A percentile compares a stretch with the other conserved stretches of the same genome.
Evolutionary conservation across 208 protist species (phyloP).

Genomic region (Trypanosoma theileri): DNA sequence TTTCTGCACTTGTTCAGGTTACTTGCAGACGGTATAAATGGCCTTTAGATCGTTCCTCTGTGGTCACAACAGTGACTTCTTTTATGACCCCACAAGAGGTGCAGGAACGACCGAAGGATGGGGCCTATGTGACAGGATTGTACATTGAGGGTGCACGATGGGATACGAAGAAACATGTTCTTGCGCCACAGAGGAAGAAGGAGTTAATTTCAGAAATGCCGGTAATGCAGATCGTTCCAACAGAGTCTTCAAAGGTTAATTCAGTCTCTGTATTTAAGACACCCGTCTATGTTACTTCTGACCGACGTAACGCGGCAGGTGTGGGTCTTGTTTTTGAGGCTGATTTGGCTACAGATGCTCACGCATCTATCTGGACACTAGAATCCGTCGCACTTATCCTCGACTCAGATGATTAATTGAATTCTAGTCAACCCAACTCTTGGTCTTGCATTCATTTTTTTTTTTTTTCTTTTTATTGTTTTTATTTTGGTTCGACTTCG

Average conservation of each 20-base stretch:
- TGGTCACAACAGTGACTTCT: slow-evolving; percentile 94
- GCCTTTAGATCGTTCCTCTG: slow-evolving; percentile 97
- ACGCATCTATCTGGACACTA: slow-evolving; percentile 96
- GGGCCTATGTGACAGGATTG: slow-evolving; percentile 96
- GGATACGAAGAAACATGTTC: slow-evolving; percentile 83
- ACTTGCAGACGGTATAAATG: slow-evolving; percentile 97
- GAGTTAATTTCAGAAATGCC: slow-evolving; percentile 96
- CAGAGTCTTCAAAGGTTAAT: slow-evolving; percentile 94
- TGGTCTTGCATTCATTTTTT: slow-evolving; percentile 18
- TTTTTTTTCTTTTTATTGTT: slow-evolving; percentile 11
- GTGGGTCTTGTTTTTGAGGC: slow-evolving; percentile 98
- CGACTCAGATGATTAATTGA: slow-evolving; percentile 88
- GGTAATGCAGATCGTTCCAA: slow-evolving; percentile 97
- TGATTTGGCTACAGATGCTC: slow-evolving; percentile 91
- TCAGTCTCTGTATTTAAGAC: slow-evolving; percentile 94
- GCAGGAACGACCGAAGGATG: slow-evolving; percentile 76
- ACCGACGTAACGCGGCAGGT: slow-evolving; percentile 95
- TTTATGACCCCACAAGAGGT: slow-evolving; percentile 80
- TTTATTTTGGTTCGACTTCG: not conserved
- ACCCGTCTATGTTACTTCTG: slow-evolving; percentile 98
- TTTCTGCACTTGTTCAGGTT: slow-evolving; percentile 98
- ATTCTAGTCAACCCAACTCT: slow-evolving; percentile 7
- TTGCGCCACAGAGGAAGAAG: slow-evolving; percentile 94
- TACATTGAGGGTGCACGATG: slow-evolving; percentile 97
- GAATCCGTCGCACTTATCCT: slow-evolving; percentile 96